Evolutionary conservation across 164 flowering plant genomes (phyloP).

Genomic region (Hamamelis virginiana): DNA sequence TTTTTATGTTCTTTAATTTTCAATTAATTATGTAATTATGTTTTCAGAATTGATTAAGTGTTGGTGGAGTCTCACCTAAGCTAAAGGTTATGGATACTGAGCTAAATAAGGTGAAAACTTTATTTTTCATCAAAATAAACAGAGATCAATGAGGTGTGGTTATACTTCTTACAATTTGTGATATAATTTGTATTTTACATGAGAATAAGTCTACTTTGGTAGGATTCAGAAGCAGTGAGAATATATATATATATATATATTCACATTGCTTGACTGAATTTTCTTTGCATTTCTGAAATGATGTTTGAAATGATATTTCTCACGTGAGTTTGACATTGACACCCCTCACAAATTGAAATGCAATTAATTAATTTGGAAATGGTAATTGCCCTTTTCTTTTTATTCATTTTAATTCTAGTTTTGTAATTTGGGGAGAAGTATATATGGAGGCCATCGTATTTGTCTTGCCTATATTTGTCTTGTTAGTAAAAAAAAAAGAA

Average conservation of each 20-base stretch:
- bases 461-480: background rate
- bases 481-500: no score
- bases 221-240: conserved; percentile 33
- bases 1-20: no score
- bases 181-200: conserved; percentile 11
- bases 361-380: conserved; percentile 89
- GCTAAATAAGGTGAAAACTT: conserved; percentile 10
- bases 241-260: no score
- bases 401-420: background rate
- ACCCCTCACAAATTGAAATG: conserved; percentile 70
- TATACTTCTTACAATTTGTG: background rate
- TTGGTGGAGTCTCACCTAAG: conserved; percentile 22
- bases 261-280: background rate
- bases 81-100: conserved; percentile 1
- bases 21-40: background rate
- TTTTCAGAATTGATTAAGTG: conserved; percentile 33
- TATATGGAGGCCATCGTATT: no score
- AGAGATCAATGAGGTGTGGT: background rate
- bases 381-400: conserved; percentile 42
- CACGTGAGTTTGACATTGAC: conserved; percentile 71
- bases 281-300: background rate
- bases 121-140: background rate
- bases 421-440: background rate
- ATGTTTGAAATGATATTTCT: background rate
- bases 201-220: conserved; percentile 16